These are phyloP conservation scores for Monascus ruber DNA, from an alignment of 2,329 filamentous ascomycete genomes.

Conservation along the genomic window DNA sequence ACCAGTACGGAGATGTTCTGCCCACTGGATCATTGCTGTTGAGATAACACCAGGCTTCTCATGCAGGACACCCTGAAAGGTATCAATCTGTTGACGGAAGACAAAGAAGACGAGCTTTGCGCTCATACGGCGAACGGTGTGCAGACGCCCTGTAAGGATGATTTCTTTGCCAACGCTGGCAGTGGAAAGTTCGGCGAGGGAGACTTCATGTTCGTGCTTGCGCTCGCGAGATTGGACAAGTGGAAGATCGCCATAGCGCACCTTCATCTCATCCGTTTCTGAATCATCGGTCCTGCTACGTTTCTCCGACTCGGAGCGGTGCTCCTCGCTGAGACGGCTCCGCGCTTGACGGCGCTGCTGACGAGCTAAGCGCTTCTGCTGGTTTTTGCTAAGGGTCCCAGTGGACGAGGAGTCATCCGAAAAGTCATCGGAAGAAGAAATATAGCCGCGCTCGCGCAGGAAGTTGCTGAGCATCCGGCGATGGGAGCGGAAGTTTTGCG, in stretches of 20 bases:
- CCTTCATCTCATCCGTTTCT: slow-evolving; percentile 48
- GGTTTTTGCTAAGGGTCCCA: slow-evolving; percentile 32
- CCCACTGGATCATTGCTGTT: slow-evolving; percentile 73
- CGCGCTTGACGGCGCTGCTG: slow-evolving; percentile 29
- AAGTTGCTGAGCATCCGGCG: slow-evolving; percentile 32
- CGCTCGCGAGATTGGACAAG: slow-evolving; percentile 47
- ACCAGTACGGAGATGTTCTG: slow-evolving; percentile 68
- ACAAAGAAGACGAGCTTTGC: slow-evolving; percentile 74
- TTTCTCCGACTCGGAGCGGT: slow-evolving; percentile 30
- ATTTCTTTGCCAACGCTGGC: slow-evolving; percentile 49
- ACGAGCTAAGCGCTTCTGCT: slow-evolving; percentile 32
- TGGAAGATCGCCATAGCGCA: slow-evolving; percentile 47
- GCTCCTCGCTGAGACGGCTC: slow-evolving; percentile 33
- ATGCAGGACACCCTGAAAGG: slow-evolving; percentile 72
- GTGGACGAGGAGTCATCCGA: slow-evolving; percentile 25
- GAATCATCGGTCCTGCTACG: slow-evolving; percentile 33
- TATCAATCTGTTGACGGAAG: slow-evolving; percentile 71
- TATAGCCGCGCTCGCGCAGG: slow-evolving; percentile 29
- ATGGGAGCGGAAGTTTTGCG: slow-evolving; percentile 20
- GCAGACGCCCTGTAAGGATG: slow-evolving; percentile 59
- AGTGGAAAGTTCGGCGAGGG: slow-evolving; percentile 41
- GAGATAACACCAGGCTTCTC: slow-evolving; percentile 51
- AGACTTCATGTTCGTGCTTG: slow-evolving; percentile 36
- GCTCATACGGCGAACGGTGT: slow-evolving; percentile 72
- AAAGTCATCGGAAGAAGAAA: slow-evolving; percentile 33